These are phyloP conservation scores for Xylariaceae sp. DNA, from an alignment of 2,329 filamentous ascomycete genomes.

Conservation along the genomic window DNA sequence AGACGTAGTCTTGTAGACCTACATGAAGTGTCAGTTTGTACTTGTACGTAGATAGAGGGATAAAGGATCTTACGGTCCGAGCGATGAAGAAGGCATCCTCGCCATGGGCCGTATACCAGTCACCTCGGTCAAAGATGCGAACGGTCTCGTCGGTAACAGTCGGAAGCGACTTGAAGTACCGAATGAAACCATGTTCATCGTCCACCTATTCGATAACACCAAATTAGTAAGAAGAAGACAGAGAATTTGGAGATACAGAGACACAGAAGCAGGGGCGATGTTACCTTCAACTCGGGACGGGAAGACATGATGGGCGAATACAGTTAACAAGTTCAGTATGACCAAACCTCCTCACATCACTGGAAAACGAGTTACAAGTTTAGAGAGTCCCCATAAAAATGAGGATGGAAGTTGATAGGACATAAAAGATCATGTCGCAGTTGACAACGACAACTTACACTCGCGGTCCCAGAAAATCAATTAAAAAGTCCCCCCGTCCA, in stretches of 20 bases:
- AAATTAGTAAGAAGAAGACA: too few species aligned
- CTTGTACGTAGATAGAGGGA: neutral
- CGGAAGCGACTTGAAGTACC: constrained; percentile 86
- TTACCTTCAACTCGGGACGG: constrained; percentile 49
- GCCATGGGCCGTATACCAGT: constrained; percentile 94
- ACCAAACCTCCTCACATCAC: neutral
- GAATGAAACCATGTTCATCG: constrained; percentile 95
- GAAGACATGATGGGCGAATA: constrained; percentile 41
- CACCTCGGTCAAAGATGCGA: constrained; percentile 86
- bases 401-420: neutral
- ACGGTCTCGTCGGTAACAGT: constrained; percentile 67
- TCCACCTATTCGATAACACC: constrained; percentile 61
- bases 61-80: constrained; percentile 51
- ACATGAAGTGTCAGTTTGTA: neutral
- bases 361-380: neutral
- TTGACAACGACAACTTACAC: neutral
- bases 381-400: neutral
- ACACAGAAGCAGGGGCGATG: neutral
- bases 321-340: neutral
- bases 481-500: constrained; percentile 19
- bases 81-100: constrained; percentile 81
- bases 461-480: constrained; percentile 24
- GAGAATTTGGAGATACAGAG: too few species aligned
- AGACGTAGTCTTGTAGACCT: constrained; percentile 97
- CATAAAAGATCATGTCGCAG: neutral